Conservation (phyloP, 768 basidiomycete genomes). For the Coprinellus micaceus region DNA sequence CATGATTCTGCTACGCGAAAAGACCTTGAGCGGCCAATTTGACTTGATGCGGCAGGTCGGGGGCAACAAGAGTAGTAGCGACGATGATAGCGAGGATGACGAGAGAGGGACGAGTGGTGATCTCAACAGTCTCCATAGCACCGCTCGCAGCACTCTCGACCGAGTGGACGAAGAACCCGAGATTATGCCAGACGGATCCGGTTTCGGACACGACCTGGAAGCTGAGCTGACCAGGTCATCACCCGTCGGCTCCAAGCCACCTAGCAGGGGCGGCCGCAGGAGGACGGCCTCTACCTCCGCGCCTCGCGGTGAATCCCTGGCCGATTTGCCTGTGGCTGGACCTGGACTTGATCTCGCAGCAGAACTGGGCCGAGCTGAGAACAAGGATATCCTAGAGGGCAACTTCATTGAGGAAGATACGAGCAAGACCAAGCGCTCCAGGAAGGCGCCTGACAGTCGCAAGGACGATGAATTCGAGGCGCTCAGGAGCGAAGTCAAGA, state of each 20-base stretch:
- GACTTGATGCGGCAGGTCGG: conserved; percentile 70
- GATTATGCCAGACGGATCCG: conserved; percentile 38
- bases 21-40: conserved; percentile 86
- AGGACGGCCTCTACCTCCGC: conserved; percentile 53
- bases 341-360: conserved; percentile 88
- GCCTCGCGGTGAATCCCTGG: conserved; percentile 74
- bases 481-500: conserved; percentile 84
- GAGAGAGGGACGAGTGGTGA: conserved; percentile 45
- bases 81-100: conserved; percentile 39
- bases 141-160: conserved; percentile 55
- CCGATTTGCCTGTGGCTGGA: conserved; percentile 82
- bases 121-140: conserved; percentile 54
- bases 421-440: conserved; percentile 46
- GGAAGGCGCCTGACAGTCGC: conserved; percentile 40
- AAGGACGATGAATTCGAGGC: conserved; percentile 60
- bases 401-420: conserved; percentile 49
- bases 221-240: conserved; percentile 19
- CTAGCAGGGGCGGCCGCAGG: conserved; percentile 45
- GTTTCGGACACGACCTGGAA: conserved; percentile 30
- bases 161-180: conserved; percentile 57
- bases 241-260: conserved; percentile 38
- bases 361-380: conserved; percentile 88
- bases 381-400: conserved; percentile 72
- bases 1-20: conserved; percentile 89
- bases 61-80: conserved; percentile 33